Conservation (phyloP, 352 stramenopile genomes). For the Bremia lactucae region DNA sequence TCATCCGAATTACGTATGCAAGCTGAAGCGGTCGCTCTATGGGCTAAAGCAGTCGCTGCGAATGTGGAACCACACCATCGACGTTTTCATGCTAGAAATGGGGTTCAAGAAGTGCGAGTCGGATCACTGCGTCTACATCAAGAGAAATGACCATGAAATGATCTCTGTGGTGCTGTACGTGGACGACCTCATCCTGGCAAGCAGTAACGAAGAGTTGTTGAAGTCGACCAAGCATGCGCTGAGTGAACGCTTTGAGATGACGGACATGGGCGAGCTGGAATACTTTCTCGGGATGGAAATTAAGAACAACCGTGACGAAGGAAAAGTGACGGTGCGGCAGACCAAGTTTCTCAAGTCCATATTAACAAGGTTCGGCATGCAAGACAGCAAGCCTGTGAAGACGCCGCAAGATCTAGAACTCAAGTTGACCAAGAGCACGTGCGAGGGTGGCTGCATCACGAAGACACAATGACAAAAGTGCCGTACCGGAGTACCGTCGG, state of each 20-base stretch:
- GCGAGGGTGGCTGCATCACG: too few species aligned
- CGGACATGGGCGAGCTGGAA: background rate
- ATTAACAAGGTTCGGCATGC: background rate
- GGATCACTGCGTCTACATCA: background rate
- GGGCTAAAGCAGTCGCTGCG: background rate
- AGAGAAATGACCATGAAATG: background rate
- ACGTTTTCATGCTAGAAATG: background rate
- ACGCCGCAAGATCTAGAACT: too few species aligned
- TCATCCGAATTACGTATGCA: background rate
- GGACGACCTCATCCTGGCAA: background rate
- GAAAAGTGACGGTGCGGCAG: background rate
- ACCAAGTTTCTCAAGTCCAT: background rate
- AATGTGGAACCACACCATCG: background rate
- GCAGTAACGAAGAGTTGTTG: background rate
- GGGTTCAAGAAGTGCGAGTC: background rate
- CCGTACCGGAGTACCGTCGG: background rate
- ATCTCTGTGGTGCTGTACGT: background rate
- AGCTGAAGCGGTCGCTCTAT: background rate
- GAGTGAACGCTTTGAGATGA: background rate
- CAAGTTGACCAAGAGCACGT: too few species aligned
- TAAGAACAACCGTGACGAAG: background rate
- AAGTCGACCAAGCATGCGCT: background rate
- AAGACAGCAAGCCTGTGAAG: background rate
- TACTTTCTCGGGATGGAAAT: background rate
- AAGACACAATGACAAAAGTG: too few species aligned